Conservation (phyloP, 768 basidiomycete species). For the Naganishia vaughanmartiniae region DNA sequence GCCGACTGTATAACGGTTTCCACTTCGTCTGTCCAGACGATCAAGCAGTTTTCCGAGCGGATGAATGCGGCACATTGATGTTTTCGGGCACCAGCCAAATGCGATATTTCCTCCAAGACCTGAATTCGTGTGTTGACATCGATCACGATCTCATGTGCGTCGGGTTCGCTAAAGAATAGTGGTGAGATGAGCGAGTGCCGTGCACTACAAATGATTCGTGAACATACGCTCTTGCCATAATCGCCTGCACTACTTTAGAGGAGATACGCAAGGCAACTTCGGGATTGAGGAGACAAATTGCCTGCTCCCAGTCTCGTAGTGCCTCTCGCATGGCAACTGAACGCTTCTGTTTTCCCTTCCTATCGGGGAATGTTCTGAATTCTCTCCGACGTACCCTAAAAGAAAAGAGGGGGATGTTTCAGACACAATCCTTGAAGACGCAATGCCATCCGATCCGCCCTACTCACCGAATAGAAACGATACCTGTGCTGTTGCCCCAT, state of each 20-base stretch:
- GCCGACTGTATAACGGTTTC: constrained; percentile 66
- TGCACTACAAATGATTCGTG: background rate
- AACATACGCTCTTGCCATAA: constrained; percentile 47
- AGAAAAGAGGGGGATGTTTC: background rate
- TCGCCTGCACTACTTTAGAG: constrained; percentile 46
- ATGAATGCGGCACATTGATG: constrained; percentile 88
- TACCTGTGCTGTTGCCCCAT: constrained; percentile 20
- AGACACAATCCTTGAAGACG: background rate
- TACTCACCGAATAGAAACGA: constrained; percentile 17
- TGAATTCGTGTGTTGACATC: constrained; percentile 80
- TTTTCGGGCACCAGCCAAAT: constrained; percentile 75
- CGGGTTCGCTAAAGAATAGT: background rate
- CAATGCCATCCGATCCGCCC: too few relatives aligned
- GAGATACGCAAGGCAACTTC: constrained; percentile 49
- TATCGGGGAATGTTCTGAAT: constrained; percentile 40
- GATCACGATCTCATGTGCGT: constrained; percentile 51
- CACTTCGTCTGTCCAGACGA: constrained; percentile 79
- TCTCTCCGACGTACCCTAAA: constrained; percentile 23
- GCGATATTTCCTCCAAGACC: constrained; percentile 72
- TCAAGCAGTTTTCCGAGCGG: constrained; percentile 77
- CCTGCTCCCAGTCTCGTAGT: constrained; percentile 43
- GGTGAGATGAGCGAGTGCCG: background rate
- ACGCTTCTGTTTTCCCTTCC: constrained; percentile 36
- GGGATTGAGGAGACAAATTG: constrained; percentile 38
- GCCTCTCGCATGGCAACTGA: constrained; percentile 29